Evolutionary conservation across 225 moss, liverwort and hornwort species (phyloP).

Genomic region (Pleurozium schreberi): DNA sequence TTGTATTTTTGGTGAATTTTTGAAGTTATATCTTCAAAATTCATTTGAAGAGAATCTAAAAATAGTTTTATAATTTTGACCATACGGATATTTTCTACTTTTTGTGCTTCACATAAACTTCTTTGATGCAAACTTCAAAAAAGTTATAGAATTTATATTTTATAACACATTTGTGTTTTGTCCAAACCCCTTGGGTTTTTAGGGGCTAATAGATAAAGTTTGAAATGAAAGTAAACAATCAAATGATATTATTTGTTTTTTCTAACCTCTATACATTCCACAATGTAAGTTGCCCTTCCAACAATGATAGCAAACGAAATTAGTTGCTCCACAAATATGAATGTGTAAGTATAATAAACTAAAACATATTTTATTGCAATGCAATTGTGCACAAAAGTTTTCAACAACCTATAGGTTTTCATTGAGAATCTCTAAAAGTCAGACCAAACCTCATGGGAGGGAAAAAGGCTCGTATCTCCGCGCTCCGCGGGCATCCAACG

Average conservation of each 20-base stretch:
- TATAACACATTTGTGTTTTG: too few relatives aligned
- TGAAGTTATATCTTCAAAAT: too few relatives aligned
- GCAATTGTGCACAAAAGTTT: background rate
- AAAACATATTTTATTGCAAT: background rate
- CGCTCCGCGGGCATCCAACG: background rate
- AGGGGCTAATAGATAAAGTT: background rate
- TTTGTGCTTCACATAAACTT: too few relatives aligned
- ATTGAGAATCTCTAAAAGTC: background rate
- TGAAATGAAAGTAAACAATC: background rate
- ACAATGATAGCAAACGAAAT: background rate
- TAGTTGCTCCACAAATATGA: background rate
- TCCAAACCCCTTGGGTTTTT: too few relatives aligned
- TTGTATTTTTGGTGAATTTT: too few relatives aligned
- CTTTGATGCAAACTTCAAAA: too few relatives aligned
- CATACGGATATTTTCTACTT: too few relatives aligned
- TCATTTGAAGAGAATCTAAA: too few relatives aligned
- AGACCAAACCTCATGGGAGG: background rate
- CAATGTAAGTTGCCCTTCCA: background rate
- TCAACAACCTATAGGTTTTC: background rate
- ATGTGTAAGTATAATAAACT: background rate
- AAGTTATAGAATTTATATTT: too few relatives aligned
- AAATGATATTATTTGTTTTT: background rate
- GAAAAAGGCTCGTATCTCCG: background rate
- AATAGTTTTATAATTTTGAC: too few relatives aligned
- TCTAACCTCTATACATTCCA: rapidly evolving